phyloP scores from a whole-genome alignment of 2,329 filamentous ascomycete genomes.

The Beauveria brongniartii region DNA sequence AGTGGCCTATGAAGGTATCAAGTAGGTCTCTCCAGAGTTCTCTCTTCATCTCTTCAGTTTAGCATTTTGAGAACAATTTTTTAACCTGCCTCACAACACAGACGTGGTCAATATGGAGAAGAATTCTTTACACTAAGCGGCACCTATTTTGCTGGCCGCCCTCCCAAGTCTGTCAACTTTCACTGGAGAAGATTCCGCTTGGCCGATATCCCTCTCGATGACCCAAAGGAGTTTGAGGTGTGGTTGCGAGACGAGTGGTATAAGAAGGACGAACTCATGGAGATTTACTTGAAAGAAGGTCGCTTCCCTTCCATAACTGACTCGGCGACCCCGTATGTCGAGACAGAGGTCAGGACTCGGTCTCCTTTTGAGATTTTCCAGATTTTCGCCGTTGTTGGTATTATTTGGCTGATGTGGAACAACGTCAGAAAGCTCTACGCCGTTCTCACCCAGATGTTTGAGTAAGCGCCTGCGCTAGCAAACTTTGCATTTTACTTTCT shows the following conservation, averaged over 20 bases:
- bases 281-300: conserved; percentile 69
- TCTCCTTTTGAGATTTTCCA: conserved; percentile 47
- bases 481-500: background rate
- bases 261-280: conserved; percentile 84
- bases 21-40: conserved; percentile 48
- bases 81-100: conserved; percentile 24
- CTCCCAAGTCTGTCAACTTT: conserved; percentile 93
- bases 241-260: conserved; percentile 86
- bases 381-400: conserved; percentile 43
- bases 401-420: conserved; percentile 34
- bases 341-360: conserved; percentile 49
- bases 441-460: conserved; percentile 1
- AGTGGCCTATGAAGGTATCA: conserved; percentile 87
- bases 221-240: conserved; percentile 64
- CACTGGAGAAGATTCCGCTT: conserved; percentile 86
- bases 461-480: background rate
- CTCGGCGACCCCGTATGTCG: conserved; percentile 40
- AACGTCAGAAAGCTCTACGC: conserved; percentile 24
- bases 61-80: too few species aligned
- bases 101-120: conserved; percentile 77
- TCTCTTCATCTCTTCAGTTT: too few species aligned
- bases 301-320: conserved; percentile 66
- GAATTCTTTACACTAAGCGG: conserved; percentile 80
- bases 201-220: conserved; percentile 70
- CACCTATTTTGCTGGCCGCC: conserved; percentile 80